phyloP scores from a whole-genome alignment of 2,329 filamentous ascomycete genomes.

The Arthrobotrys megalospora region DNA sequence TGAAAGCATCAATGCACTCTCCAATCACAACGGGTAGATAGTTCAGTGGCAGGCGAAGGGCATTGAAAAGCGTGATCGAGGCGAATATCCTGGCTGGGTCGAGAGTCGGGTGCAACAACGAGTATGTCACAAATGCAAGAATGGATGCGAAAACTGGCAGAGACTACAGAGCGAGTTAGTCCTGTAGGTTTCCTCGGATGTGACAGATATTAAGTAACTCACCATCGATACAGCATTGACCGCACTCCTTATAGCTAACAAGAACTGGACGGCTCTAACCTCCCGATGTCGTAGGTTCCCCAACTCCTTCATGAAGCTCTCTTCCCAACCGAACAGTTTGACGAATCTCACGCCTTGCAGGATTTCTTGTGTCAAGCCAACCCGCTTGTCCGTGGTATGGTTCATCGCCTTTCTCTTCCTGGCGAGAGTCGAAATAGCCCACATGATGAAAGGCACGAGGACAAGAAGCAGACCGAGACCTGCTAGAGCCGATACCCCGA shows the following conservation, averaged over 20 bases:
- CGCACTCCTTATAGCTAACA: constrained; percentile 85
- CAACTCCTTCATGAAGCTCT: constrained; percentile 93
- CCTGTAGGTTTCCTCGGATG: not conserved
- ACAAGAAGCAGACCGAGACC: constrained; percentile 94
- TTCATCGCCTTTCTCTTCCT: constrained; percentile 95
- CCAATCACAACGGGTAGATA: constrained; percentile 89
- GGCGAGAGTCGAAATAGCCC: constrained; percentile 90
- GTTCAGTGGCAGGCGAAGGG: constrained; percentile 89
- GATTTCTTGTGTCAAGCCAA: constrained; percentile 94
- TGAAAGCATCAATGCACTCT: constrained; percentile 89
- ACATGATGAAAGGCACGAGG: constrained; percentile 95
- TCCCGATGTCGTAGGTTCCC: constrained; percentile 88
- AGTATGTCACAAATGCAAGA: constrained; percentile 90
- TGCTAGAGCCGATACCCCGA: constrained; percentile 94
- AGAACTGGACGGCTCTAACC: constrained; percentile 84
- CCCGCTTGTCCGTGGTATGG: constrained; percentile 98
- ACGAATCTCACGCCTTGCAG: constrained; percentile 99
- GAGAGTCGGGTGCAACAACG: constrained; percentile 77
- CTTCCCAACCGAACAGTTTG: constrained; percentile 98
- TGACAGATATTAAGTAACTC: constrained; percentile 72
- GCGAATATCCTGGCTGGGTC: constrained; percentile 88
- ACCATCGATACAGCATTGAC: constrained; percentile 92
- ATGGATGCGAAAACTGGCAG: constrained; percentile 95
- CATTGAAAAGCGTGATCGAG: constrained; percentile 93
- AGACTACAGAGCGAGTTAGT: constrained; percentile 70